These are phyloP conservation scores for Cryptococcus sp. DNA, from an alignment of 1,284 basidiomycete species.

Conservation along the genomic window DNA sequence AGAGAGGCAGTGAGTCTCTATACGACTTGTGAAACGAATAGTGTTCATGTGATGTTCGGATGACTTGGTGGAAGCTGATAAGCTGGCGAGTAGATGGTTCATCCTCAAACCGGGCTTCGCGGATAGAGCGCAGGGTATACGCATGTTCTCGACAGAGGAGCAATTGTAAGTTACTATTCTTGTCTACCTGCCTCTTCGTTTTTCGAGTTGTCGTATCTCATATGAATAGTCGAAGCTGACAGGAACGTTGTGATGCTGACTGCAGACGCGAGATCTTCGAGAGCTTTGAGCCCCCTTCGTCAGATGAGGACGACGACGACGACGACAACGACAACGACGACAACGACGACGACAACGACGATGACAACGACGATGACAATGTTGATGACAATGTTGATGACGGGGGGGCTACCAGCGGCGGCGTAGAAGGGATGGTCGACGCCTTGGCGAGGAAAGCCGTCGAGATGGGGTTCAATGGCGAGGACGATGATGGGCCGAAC, in stretches of 20 bases:
- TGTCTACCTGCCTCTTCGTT: not conserved
- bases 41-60: not conserved
- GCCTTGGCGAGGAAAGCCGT: slow-evolving; percentile 17
- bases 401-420: slow-evolving; percentile 48
- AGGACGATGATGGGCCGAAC: slow-evolving; percentile 11
- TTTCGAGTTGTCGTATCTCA: not conserved
- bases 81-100: slow-evolving; percentile 62
- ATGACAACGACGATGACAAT: slow-evolving; percentile 55
- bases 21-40: too few relatives aligned
- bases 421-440: slow-evolving; percentile 13
- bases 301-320: slow-evolving; percentile 37
- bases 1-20: slow-evolving; percentile 55
- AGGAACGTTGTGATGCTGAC: too few relatives aligned
- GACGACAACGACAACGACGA: slow-evolving; percentile 54
- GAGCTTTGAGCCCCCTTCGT: slow-evolving; percentile 70
- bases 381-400: slow-evolving; percentile 41
- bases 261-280: slow-evolving; percentile 69
- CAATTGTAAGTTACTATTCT: slow-evolving; percentile 57
- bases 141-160: slow-evolving; percentile 81
- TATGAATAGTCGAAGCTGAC: too few relatives aligned
- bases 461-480: slow-evolving; percentile 18
- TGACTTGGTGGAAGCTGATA: slow-evolving; percentile 1
- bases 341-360: slow-evolving; percentile 42
- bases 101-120: slow-evolving; percentile 98
- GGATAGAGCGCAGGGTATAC: slow-evolving; percentile 91